A percentile compares a stretch with the other conserved stretches of the same genome.
phyloP scores from a whole-genome alignment of 2,329 filamentous ascomycete species.

The Kalaharituber pfeilii region DNA sequence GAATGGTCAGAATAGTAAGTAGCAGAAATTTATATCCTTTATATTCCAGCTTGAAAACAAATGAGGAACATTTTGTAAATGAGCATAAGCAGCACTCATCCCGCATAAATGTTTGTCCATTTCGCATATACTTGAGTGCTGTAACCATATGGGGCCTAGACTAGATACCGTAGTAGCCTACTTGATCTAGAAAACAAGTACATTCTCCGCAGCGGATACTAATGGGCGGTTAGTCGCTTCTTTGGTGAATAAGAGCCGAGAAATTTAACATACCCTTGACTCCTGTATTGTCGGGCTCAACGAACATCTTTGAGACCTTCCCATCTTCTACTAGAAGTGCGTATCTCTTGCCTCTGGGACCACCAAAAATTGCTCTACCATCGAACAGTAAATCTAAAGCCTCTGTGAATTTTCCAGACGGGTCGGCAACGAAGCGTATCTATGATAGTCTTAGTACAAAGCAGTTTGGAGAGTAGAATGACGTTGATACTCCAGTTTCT shows the following conservation, averaged over 20 bases:
- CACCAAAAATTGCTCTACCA: slow-evolving; percentile 60
- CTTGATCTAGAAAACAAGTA: neutral
- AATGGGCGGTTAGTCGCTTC: too few species aligned
- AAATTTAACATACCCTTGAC: slow-evolving; percentile 17
- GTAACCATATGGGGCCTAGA: too few species aligned
- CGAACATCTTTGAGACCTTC: slow-evolving; percentile 31
- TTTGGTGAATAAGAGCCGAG: neutral
- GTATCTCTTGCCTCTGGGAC: slow-evolving; percentile 70
- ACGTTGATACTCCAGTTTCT: neutral
- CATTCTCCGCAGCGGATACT: slow-evolving; percentile 3
- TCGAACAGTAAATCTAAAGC: slow-evolving; percentile 73
- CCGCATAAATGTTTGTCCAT: too few species aligned
- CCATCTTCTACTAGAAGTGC: slow-evolving; percentile 69
- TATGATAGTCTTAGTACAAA: neutral
- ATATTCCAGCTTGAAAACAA: too few species aligned
- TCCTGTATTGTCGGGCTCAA: slow-evolving; percentile 23
- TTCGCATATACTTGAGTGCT: too few species aligned
- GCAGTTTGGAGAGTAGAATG: neutral
- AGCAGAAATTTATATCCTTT: too few species aligned
- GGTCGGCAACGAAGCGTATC: slow-evolving; percentile 22
- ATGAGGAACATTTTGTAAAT: too few species aligned
- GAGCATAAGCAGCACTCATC: too few species aligned
- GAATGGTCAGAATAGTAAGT: too few species aligned
- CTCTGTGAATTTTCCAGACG: slow-evolving; percentile 46
- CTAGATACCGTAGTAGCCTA: neutral